phyloP scores from a whole-genome alignment of 306 rosid species.

The Oxytropis ochrocephala region DNA sequence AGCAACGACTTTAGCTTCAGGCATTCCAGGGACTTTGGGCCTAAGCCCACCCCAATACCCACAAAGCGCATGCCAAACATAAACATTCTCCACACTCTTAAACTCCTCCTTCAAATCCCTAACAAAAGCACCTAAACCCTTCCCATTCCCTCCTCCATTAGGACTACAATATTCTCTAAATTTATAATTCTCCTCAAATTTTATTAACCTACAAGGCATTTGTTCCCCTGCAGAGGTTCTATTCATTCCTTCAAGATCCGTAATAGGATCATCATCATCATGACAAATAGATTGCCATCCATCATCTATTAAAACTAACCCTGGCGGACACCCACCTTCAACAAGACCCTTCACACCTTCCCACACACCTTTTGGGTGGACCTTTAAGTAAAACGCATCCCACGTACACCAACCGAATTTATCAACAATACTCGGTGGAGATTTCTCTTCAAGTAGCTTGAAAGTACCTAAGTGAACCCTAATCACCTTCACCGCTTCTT shows the following conservation, averaged over 20 bases:
- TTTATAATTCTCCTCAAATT: conserved; percentile 52
- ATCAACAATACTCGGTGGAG: conserved; percentile 43
- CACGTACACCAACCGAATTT: conserved; percentile 86
- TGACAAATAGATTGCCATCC: conserved; percentile 69
- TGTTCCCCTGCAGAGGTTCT: conserved; percentile 59
- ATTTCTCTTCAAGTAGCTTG: conserved; percentile 54
- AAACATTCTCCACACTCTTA: conserved; percentile 47
- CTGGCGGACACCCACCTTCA: conserved; percentile 83
- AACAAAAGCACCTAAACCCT: conserved; percentile 55
- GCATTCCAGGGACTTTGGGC: conserved; percentile 38
- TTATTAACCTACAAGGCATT: conserved; percentile 56
- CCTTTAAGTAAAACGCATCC: conserved; percentile 79
- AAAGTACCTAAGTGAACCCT: conserved; percentile 49
- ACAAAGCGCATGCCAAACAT: conserved; percentile 80
- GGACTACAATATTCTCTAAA: conserved; percentile 37
- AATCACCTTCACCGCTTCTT: conserved; percentile 39
- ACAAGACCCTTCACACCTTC: conserved; percentile 49
- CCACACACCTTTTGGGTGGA: conserved; percentile 51
- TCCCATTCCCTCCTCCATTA: not conserved
- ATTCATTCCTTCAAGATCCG: conserved; percentile 33
- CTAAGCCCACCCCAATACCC: conserved; percentile 82
- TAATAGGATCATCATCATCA: conserved; percentile 42
- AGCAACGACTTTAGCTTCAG: conserved; percentile 36
- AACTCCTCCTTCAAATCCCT: conserved; percentile 59
- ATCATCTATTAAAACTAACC: conserved; percentile 60